Evolutionary conservation across 2,329 filamentous ascomycete species (phyloP).

Genomic region (Penicillium sp.): DNA sequence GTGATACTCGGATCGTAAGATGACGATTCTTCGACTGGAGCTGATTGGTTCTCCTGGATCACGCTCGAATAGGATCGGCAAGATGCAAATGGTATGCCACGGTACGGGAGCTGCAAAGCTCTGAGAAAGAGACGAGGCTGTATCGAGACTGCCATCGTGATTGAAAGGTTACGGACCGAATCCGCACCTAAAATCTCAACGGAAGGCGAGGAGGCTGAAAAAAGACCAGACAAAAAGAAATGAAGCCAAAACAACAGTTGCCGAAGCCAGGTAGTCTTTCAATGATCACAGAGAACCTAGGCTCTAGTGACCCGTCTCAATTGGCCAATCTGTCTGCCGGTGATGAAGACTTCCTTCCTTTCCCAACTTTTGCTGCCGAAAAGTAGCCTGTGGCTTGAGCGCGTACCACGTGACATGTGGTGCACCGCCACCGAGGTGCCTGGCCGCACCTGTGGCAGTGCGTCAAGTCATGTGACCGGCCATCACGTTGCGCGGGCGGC

Average conservation of each 20-base stretch:
- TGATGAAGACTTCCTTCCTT: neutral
- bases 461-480: slow-evolving; percentile 14
- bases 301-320: neutral
- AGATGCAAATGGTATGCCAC: slow-evolving; percentile 42
- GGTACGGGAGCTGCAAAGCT: slow-evolving; percentile 47
- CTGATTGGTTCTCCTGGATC: slow-evolving; percentile 29
- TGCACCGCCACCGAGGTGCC: neutral
- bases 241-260: too few relatives aligned
- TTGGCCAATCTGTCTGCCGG: slow-evolving; percentile 3
- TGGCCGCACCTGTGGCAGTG: neutral
- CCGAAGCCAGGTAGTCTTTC: too few relatives aligned
- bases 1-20: slow-evolving; percentile 34
- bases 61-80: slow-evolving; percentile 53
- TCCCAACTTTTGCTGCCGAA: neutral
- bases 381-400: slow-evolving; percentile 6
- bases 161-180: neutral
- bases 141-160: slow-evolving; percentile 50
- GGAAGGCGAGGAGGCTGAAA: neutral
- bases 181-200: slow-evolving; percentile 1
- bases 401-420: neutral
- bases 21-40: slow-evolving; percentile 27
- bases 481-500: neutral
- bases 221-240: neutral
- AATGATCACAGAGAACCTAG: neutral
- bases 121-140: slow-evolving; percentile 61